A percentile compares a stretch with the other conserved stretches of the same genome.
phyloP scores from a whole-genome alignment of 768 basidiomycete species.

The Boletus rubescentipes region DNA sequence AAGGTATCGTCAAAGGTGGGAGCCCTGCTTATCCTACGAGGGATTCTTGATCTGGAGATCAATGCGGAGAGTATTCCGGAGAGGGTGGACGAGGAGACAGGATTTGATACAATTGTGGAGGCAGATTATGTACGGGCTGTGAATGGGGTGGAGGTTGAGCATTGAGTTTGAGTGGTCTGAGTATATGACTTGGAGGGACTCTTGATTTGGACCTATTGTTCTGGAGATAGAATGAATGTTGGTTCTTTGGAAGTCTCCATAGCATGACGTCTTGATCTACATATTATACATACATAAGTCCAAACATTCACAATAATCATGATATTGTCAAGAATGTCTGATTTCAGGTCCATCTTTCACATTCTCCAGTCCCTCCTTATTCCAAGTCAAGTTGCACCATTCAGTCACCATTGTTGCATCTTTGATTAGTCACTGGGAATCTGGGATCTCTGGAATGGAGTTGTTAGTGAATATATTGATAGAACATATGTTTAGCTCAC shows the following conservation, averaged over 20 bases:
- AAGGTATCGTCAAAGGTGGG: constrained; percentile 73
- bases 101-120: constrained; percentile 53
- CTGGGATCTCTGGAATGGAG: neutral
- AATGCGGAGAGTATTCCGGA: constrained; percentile 38
- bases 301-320: neutral
- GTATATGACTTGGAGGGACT: neutral
- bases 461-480: neutral
- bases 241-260: no score
- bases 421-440: no score
- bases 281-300: no score
- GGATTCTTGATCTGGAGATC: constrained; percentile 50
- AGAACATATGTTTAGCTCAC: neutral
- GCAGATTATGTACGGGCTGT: constrained; percentile 47
- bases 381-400: neutral
- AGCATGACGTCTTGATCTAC: no score
- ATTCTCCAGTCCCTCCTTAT: neutral
- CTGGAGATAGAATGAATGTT: no score
- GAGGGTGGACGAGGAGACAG: constrained; percentile 27
- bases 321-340: no score
- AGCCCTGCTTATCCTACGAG: constrained; percentile 64
- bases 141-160: constrained; percentile 49
- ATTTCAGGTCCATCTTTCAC: no score
- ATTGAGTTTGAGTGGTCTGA: constrained; percentile 2
- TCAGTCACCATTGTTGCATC: no score
- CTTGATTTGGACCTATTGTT: no score